phyloP scores from a whole-genome alignment of 305 asterid species.

The Solanum hybrid region DNA sequence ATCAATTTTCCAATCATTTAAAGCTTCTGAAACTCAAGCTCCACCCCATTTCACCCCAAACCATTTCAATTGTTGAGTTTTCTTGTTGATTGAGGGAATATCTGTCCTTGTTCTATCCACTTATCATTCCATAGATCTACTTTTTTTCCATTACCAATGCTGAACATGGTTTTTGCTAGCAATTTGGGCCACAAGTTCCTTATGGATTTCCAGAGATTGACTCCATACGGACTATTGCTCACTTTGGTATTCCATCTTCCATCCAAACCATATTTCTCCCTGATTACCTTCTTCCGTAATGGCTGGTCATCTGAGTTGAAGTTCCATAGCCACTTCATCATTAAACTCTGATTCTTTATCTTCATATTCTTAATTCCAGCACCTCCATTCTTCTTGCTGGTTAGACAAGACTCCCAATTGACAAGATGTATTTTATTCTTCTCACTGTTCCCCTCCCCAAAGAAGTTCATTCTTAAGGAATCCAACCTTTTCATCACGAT shows the following conservation, averaged over 20 bases:
- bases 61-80: not conserved
- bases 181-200: not conserved
- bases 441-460: not conserved
- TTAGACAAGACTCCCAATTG: not conserved
- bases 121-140: not conserved
- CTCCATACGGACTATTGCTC: not conserved
- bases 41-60: not conserved
- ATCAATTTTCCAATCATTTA: not conserved
- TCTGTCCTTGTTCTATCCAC: not conserved
- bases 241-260: not conserved
- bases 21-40: not conserved
- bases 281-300: not conserved
- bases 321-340: not conserved
- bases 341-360: not conserved
- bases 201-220: not conserved
- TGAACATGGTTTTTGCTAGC: not conserved
- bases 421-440: not conserved
- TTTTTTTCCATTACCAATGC: not conserved
- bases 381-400: not conserved
- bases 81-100: not conserved
- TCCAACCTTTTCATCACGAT: not conserved
- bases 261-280: not conserved
- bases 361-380: not conserved
- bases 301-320: not conserved
- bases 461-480: not conserved